These are phyloP conservation scores for Candida neerlandica DNA, from an alignment of 1,139 yeast genomes.

Conservation along the genomic window DNA sequence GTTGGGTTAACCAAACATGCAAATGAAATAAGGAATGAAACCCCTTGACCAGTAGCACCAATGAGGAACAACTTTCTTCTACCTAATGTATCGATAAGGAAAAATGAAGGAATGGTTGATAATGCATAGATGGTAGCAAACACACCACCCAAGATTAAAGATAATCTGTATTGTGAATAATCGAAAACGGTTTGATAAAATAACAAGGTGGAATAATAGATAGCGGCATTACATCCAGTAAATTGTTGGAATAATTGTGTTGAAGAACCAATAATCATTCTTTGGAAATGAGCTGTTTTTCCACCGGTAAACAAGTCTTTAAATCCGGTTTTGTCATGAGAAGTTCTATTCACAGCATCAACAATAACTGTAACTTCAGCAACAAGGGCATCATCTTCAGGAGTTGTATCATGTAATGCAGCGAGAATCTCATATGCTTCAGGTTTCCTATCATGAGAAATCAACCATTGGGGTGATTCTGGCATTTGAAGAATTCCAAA, in stretches of 20 bases:
- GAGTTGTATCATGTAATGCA: slow-evolving; percentile 37
- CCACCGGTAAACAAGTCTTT: slow-evolving; percentile 62
- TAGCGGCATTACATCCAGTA: slow-evolving; percentile 70
- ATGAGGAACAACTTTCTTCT: slow-evolving; percentile 62
- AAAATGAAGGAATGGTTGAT: slow-evolving; percentile 64
- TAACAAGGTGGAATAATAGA: slow-evolving; percentile 66
- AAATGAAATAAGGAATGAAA: slow-evolving; percentile 43
- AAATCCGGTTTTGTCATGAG: slow-evolving; percentile 41
- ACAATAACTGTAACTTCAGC: slow-evolving; percentile 45
- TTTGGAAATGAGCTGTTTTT: slow-evolving; percentile 55
- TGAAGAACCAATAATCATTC: slow-evolving; percentile 65
- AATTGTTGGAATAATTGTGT: slow-evolving; percentile 59
- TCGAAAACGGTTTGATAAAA: slow-evolving; percentile 52
- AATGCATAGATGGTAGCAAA: slow-evolving; percentile 63
- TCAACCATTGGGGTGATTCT: slow-evolving; percentile 77
- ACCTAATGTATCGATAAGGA: slow-evolving; percentile 63
- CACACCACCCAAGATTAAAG: slow-evolving; percentile 65
- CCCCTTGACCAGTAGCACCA: slow-evolving; percentile 53
- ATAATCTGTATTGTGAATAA: slow-evolving; percentile 49
- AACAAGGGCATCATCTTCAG: slow-evolving; percentile 49
- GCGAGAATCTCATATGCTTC: slow-evolving; percentile 51
- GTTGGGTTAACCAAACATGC: slow-evolving; percentile 43
- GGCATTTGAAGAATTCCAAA: slow-evolving; percentile 48
- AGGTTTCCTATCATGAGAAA: slow-evolving; percentile 52
- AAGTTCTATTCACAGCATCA: slow-evolving; percentile 45